Evolutionary conservation across 441 rosid species (phyloP).

Genomic region (Cnidoscolus chayamansa): DNA sequence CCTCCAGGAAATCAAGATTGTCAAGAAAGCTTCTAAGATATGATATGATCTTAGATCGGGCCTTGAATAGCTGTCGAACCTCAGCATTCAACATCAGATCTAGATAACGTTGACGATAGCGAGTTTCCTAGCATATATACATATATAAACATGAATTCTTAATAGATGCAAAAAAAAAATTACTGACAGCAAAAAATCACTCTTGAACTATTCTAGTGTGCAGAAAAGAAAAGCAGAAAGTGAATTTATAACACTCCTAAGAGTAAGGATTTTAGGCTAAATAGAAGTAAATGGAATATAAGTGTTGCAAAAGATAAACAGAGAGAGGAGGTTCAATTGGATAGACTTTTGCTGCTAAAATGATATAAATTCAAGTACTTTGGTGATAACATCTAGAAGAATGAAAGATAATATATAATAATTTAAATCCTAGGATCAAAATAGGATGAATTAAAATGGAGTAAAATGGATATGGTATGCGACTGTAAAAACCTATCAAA

Average conservation of each 20-base stretch:
- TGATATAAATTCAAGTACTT: too few species aligned
- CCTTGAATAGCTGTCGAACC: constrained; percentile 62
- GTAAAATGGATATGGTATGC: too few species aligned
- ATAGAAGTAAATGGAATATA: too few species aligned
- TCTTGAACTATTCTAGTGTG: neutral
- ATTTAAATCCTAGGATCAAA: too few species aligned
- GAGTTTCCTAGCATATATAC: constrained; percentile 53
- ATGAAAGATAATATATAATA: too few species aligned
- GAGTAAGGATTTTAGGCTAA: too few species aligned
- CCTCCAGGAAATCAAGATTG: constrained; percentile 66
- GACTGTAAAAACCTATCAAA: too few species aligned
- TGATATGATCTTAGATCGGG: constrained; percentile 51
- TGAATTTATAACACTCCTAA: neutral
- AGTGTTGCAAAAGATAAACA: too few species aligned
- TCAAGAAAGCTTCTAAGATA: constrained; percentile 65
- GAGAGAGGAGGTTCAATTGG: too few species aligned
- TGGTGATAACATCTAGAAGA: too few species aligned
- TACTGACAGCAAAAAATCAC: neutral
- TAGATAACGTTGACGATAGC: constrained; percentile 79
- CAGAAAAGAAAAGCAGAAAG: neutral
- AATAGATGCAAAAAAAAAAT: constrained; percentile 11
- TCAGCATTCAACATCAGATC: constrained; percentile 79
- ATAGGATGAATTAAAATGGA: too few species aligned
- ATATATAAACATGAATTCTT: neutral
- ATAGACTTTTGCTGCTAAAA: too few species aligned